phyloP scores from a whole-genome alignment of 1,284 basidiomycete species.

The Pseudomicrostroma phylloplanum region DNA sequence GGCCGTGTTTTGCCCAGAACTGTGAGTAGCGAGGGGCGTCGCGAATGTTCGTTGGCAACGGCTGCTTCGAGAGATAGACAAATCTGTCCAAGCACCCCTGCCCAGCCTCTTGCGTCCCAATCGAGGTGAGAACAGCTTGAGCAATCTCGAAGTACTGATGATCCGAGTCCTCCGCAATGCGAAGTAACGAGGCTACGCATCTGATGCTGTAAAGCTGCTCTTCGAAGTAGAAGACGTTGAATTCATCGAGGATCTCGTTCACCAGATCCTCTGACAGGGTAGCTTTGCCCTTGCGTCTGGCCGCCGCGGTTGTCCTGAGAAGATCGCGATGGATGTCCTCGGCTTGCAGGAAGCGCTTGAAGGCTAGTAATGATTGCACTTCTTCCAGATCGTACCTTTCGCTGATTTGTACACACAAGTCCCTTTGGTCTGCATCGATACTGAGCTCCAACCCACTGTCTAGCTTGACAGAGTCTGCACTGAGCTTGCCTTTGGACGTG shows the following conservation, averaged over 20 bases:
- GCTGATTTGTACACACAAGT: slow-evolving; percentile 65
- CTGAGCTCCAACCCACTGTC: slow-evolving; percentile 61
- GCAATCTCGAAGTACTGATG: slow-evolving; percentile 61
- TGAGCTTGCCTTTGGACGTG: slow-evolving; percentile 10
- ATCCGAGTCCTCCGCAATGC: slow-evolving; percentile 59
- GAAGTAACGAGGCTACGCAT: slow-evolving; percentile 50
- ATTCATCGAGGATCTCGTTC: slow-evolving; percentile 59
- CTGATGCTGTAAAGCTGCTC: slow-evolving; percentile 67
- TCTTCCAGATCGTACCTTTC: slow-evolving; percentile 67
- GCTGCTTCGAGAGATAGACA: slow-evolving; percentile 52
- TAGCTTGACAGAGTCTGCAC: slow-evolving; percentile 57
- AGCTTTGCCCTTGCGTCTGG: neutral
- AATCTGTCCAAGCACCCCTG: slow-evolving; percentile 58
- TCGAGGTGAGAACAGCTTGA: slow-evolving; percentile 57
- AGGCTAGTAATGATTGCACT: slow-evolving; percentile 64
- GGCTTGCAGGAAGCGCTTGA: slow-evolving; percentile 72
- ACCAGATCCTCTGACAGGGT: slow-evolving; percentile 9
- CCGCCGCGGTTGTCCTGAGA: neutral
- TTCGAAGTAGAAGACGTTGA: slow-evolving; percentile 71
- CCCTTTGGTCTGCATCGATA: slow-evolving; percentile 62
- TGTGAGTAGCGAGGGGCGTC: slow-evolving; percentile 62
- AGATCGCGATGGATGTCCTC: slow-evolving; percentile 60
- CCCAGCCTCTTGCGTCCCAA: slow-evolving; percentile 62
- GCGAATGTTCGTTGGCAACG: slow-evolving; percentile 57
- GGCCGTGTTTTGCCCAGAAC: slow-evolving; percentile 70